A percentile compares a stretch with the other conserved stretches of the same genome.
These are phyloP conservation scores for Castanea crenata DNA, from an alignment of 306 rosid species.

Conservation along the genomic window DNA sequence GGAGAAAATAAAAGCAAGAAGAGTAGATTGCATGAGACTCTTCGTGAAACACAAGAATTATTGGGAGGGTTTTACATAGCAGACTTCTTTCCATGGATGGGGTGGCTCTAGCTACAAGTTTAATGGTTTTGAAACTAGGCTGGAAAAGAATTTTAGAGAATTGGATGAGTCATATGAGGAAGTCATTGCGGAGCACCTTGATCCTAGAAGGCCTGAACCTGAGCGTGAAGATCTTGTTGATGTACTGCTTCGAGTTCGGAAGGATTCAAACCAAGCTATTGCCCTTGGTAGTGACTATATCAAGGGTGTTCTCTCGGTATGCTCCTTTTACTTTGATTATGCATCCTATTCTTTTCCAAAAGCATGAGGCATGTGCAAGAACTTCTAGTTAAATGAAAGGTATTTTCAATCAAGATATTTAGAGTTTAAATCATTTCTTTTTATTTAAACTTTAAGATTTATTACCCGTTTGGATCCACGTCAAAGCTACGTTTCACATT, in stretches of 20 bases:
- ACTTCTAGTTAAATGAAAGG: background rate
- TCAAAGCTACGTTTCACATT: too few relatives aligned
- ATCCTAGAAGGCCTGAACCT: background rate
- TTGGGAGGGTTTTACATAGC: slow-evolving; percentile 14
- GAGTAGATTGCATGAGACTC: background rate
- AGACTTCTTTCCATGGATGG: slow-evolving; percentile 19
- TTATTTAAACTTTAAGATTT: too few relatives aligned
- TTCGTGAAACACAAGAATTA: slow-evolving; percentile 11
- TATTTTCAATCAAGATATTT: background rate
- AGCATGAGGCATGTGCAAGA: too few relatives aligned
- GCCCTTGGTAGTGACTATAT: slow-evolving; percentile 17
- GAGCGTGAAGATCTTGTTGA: slow-evolving; percentile 44
- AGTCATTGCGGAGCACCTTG: slow-evolving; percentile 40
- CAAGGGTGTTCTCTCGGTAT: slow-evolving; percentile 32
- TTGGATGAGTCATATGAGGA: slow-evolving; percentile 35
- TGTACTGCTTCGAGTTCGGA: slow-evolving; percentile 37
- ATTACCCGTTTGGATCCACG: too few relatives aligned
- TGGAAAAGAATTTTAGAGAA: slow-evolving; percentile 25
- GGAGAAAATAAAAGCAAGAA: background rate
- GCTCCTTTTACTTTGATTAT: background rate
- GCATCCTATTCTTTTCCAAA: background rate
- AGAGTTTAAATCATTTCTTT: too few relatives aligned
- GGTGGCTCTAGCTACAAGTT: slow-evolving; percentile 30
- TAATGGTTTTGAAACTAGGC: slow-evolving; percentile 28
- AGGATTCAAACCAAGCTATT: slow-evolving; percentile 23